Evolutionary conservation across 176 grass and related monocot species (phyloP), one percentile per base, ranked within the genome.

Genomic region (Eragrostis nindensis): DNA sequence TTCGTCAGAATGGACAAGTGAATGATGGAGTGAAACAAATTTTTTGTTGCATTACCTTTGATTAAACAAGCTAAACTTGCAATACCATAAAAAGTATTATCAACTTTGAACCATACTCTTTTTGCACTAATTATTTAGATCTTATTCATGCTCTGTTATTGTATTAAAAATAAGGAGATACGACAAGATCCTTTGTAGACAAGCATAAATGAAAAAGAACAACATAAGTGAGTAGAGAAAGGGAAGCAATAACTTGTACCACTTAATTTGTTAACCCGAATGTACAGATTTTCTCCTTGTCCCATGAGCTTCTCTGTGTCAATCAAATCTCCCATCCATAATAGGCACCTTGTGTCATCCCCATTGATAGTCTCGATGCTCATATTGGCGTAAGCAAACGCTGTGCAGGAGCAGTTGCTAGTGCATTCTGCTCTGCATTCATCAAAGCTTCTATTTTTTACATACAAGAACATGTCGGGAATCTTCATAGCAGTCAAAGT

Each of bases 391-490:
- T 84, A 84, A 75, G 93, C 85, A 78, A 88, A 96, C 21, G 90
- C 93, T 36, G 64, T 8, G 5, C 93, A 92, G 2, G 90, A 84
- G 63, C 87, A 92, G 70, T 92, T 88, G 44, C 46, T 79, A 17
- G 4, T 73, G 47, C 90, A 96, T 45, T 84, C 56, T 18, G n/a
- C 93, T 2, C 14, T 69, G 69, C 83, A 89, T 46, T 75, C 64
- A 29, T 86, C 53, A 6, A 86, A 91, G 38, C 66, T 96, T 64
- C 29, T 75, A 2, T 65, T 79, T 11, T 11, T 27, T 17, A 87
- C 55, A 49, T 53, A 4, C 6, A 80, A 14, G 84, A 87, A 90
- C 39, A 75, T 43, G 56, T 79, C 84, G 13, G 84, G 84, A 16
- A 67, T 18, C 68, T 84, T 85, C 81, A 68, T 82, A 38, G 19